Evolutionary conservation across 139 green algal genomes (phyloP).

Genomic region (Marvania coccoides): DNA sequence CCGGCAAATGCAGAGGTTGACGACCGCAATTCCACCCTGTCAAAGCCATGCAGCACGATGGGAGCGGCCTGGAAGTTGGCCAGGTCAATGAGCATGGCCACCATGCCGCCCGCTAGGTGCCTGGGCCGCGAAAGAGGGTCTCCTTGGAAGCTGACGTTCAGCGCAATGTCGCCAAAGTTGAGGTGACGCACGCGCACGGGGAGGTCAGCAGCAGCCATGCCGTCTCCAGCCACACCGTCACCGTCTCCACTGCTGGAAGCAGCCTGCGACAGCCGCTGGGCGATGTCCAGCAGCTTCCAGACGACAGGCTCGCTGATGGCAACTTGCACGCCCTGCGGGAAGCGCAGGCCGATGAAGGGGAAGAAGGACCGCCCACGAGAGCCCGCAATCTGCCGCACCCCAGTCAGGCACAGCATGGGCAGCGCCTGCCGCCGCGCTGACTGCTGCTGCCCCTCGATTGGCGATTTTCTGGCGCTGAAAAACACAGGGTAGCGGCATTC

Average conservation of each 20-base stretch:
- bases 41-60: conserved; percentile 53
- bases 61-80: conserved; percentile 65
- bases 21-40: conserved; percentile 29
- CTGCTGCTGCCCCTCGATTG: conserved; percentile 4
- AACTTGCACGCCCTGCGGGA: conserved; percentile 36
- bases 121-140: conserved; percentile 43
- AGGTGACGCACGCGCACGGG: conserved; percentile 56
- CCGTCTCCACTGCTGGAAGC: background rate
- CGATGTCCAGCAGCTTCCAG: conserved; percentile 41
- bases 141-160: conserved; percentile 60
- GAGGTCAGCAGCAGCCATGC: conserved; percentile 24
- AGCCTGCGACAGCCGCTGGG: conserved; percentile 16
- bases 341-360: conserved; percentile 43
- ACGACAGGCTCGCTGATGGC: conserved; percentile 54
- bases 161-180: conserved; percentile 34
- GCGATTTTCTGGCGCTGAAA: background rate
- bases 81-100: conserved; percentile 48
- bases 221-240: background rate
- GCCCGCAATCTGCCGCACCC: conserved; percentile 27
- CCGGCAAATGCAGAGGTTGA: conserved; percentile 26
- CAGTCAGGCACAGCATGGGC: conserved; percentile 22
- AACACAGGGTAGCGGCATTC: conserved; percentile 54
- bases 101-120: conserved; percentile 11
- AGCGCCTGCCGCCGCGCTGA: background rate
- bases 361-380: conserved; percentile 42